Conservation (phyloP, 306 rosid genomes). For the Corylus avellana region DNA sequence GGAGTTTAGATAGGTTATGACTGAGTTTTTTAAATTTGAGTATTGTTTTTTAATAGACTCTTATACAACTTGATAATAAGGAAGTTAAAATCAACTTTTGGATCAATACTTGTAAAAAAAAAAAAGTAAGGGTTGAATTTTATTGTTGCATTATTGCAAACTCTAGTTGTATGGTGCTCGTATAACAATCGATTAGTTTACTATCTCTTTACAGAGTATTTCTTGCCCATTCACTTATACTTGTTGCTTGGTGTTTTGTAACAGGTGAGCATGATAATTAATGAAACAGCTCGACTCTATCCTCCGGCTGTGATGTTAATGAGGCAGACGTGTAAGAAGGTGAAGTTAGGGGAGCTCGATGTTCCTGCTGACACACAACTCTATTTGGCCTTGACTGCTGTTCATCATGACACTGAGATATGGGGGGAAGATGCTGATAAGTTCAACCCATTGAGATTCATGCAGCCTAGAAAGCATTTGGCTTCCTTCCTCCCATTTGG, state of each 20-base stretch:
- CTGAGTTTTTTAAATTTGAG: too few species aligned
- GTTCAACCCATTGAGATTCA: constrained; percentile 65
- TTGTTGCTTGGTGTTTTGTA: constrained; percentile 17
- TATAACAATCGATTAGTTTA: too few species aligned
- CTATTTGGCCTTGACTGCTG: constrained; percentile 48
- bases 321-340: constrained; percentile 47
- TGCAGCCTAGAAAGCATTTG: constrained; percentile 56
- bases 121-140: too few species aligned
- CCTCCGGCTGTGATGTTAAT: constrained; percentile 49
- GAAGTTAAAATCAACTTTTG: too few species aligned
- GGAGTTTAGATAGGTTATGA: too few species aligned
- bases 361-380: constrained; percentile 64
- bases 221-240: neutral
- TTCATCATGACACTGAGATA: constrained; percentile 56
- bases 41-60: too few species aligned
- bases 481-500: constrained; percentile 66
- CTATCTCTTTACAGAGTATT: neutral
- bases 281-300: constrained; percentile 73
- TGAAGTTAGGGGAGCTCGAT: constrained; percentile 49
- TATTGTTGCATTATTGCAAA: too few species aligned
- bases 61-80: too few species aligned
- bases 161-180: too few species aligned
- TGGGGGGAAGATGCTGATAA: constrained; percentile 76
- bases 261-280: constrained; percentile 62
- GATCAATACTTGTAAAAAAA: too few species aligned